Conservation (phyloP, 106 monocot genomes). For the Dioscorea alata region DNA sequence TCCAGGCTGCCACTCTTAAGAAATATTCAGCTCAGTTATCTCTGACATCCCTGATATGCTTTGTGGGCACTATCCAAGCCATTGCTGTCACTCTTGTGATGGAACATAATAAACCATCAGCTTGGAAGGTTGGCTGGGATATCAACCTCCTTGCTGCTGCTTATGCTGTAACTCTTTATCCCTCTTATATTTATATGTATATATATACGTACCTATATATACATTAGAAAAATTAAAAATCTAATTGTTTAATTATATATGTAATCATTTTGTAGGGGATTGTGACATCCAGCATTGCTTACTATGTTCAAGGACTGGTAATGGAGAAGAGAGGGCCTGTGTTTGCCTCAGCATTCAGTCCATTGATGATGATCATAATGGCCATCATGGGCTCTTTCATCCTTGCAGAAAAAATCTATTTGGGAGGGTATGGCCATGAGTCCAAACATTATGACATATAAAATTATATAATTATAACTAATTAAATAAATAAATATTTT, state of each 20-base stretch:
- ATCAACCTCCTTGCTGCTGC: constrained; percentile 98
- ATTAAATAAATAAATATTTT: neutral
- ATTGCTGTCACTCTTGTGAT: constrained; percentile 72
- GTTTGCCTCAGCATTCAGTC: constrained; percentile 86
- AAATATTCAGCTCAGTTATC: constrained; percentile 69
- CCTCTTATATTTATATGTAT: no score
- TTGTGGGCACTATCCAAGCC: constrained; percentile 89
- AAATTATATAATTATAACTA: neutral
- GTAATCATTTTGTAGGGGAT: constrained; percentile 37
- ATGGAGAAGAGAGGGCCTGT: constrained; percentile 79
- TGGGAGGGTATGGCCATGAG: constrained; percentile 58
- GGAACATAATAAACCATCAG: constrained; percentile 64
- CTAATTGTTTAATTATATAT: no score
- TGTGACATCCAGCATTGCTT: constrained; percentile 64
- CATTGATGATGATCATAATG: constrained; percentile 86
- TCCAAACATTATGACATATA: neutral
- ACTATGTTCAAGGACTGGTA: constrained; percentile 70
- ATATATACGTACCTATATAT: no score
- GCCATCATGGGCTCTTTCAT: constrained; percentile 85
- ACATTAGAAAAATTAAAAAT: no score
- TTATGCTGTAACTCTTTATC: constrained; percentile 50
- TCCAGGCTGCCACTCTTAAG: constrained; percentile 66
- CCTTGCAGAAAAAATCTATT: constrained; percentile 63
- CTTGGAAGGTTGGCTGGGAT: constrained; percentile 82
- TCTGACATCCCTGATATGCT: constrained; percentile 83